Percentiles rank a stretch among this genome's conserved stretches.
Evolutionary conservation across 345 rosid species (phyloP).

Genomic region (Camelina sativa): DNA sequence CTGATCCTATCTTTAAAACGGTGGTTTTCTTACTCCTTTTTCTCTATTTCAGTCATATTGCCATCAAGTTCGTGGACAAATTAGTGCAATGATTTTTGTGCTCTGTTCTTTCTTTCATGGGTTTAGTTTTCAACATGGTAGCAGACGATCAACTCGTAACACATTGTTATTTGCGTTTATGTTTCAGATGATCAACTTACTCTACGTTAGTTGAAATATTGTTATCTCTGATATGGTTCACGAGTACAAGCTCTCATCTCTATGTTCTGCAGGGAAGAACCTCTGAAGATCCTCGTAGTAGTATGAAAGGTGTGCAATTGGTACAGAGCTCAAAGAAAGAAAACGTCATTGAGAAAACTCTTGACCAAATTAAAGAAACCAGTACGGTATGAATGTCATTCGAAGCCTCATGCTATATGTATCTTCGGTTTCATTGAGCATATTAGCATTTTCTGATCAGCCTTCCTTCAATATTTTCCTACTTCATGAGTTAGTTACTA

Average conservation of each 20-base stretch:
- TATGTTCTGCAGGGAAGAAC: slow-evolving; percentile 55
- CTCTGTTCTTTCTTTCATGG: slow-evolving; percentile 12
- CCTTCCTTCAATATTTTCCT: slow-evolving; percentile 10
- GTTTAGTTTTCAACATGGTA: background rate
- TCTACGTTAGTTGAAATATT: slow-evolving; percentile 19
- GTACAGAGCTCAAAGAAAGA: slow-evolving; percentile 64
- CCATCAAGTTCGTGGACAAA: background rate
- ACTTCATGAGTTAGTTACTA: slow-evolving; percentile 5
- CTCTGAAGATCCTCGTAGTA: slow-evolving; percentile 42
- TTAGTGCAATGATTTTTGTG: background rate
- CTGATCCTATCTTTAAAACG: background rate
- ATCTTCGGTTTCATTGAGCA: background rate
- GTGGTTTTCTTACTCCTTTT: background rate
- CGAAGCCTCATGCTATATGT: slow-evolving; percentile 27
- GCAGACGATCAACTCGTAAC: slow-evolving; percentile 10
- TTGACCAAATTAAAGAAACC: slow-evolving; percentile 81
- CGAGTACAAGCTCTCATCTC: slow-evolving; percentile 12
- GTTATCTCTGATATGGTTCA: background rate
- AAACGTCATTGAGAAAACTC: slow-evolving; percentile 70
- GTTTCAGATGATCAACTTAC: no score
- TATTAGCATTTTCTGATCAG: background rate
- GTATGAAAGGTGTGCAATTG: slow-evolving; percentile 50
- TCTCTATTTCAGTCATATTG: background rate
- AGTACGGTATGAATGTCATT: slow-evolving; percentile 66
- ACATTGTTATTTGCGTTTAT: slow-evolving; percentile 1